These are phyloP conservation scores for Naegleria lovaniensis DNA, from an alignment of 208 protist genomes.

Conservation along the genomic window DNA sequence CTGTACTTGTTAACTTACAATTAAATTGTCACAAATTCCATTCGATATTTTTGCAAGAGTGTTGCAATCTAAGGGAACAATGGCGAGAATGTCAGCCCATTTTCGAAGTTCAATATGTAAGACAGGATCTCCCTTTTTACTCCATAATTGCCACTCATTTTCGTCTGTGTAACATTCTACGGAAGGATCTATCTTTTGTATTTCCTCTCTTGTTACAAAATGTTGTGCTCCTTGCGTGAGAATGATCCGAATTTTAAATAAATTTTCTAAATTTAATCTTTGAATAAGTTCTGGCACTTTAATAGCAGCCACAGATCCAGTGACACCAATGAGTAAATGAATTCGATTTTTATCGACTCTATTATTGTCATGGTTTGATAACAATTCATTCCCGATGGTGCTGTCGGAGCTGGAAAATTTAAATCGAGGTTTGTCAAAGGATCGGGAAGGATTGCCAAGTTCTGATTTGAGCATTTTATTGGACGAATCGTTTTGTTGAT, in stretches of 20 bases:
- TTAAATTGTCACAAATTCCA: conserved; percentile 87
- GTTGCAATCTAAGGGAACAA: conserved; percentile 92
- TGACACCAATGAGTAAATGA: conserved; percentile 8
- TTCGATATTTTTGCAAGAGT: conserved; percentile 85
- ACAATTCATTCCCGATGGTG: too few relatives aligned
- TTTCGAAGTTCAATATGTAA: conserved; percentile 81
- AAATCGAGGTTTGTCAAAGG: too few relatives aligned
- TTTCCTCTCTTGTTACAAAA: background rate
- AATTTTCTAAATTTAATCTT: background rate
- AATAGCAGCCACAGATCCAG: background rate
- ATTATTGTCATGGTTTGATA: too few relatives aligned
- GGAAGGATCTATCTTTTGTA: background rate
- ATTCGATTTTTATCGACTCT: too few relatives aligned
- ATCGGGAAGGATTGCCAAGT: too few relatives aligned
- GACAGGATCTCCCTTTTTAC: conserved; percentile 55
- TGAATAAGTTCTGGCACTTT: background rate
- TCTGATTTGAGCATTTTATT: too few relatives aligned
- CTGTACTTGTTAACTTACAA: background rate
- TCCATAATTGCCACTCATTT: conserved; percentile 30
- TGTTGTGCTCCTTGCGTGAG: background rate
- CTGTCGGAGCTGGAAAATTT: too few relatives aligned
- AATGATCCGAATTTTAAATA: background rate
- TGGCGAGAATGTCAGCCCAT: conserved; percentile 88
- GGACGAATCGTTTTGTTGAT: too few relatives aligned
- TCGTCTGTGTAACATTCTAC: background rate